Evolutionary conservation across 805 yeast species (phyloP).

Genomic region (Blastobotrys attinorum): DNA sequence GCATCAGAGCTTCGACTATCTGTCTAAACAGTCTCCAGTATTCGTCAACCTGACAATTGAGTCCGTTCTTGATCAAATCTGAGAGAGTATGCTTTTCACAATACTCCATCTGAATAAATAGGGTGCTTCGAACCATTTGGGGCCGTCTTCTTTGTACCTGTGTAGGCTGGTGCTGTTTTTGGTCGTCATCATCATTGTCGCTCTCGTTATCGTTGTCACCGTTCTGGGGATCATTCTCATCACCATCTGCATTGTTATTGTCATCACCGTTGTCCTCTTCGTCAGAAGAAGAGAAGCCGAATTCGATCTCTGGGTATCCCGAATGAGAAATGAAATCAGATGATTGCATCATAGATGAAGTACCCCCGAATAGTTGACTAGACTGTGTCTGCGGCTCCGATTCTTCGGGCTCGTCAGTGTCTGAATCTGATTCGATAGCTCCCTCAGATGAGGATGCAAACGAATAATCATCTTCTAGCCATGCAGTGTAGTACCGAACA

Average conservation of each 20-base stretch:
- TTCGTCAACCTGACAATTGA: conserved; percentile 62
- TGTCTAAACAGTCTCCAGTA: conserved; percentile 90
- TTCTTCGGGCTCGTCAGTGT: conserved; percentile 19
- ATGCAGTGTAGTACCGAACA: conserved; percentile 92
- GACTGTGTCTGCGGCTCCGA: conserved; percentile 7
- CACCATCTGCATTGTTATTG: not conserved
- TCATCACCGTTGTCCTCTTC: conserved; percentile 11
- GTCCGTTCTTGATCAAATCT: conserved; percentile 72
- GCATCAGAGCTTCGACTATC: conserved; percentile 78
- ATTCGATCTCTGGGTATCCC: conserved; percentile 21
- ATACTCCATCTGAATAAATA: conserved; percentile 97
- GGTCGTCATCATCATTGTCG: conserved; percentile 3
- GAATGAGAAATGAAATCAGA: conserved; percentile 22
- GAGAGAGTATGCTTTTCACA: conserved; percentile 89
- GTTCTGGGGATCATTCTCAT: conserved; percentile 5
- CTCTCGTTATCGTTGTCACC: too few species aligned
- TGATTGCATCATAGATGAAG: conserved; percentile 8
- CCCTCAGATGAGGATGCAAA: conserved; percentile 31
- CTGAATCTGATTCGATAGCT: conserved; percentile 25
- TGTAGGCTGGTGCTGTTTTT: not conserved
- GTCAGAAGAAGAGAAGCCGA: conserved; percentile 16
- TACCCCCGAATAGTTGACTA: conserved; percentile 9
- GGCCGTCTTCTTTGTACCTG: not conserved
- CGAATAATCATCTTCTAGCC: conserved; percentile 73
- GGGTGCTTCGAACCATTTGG: conserved; percentile 44